Percentiles rank a stretch among this genome's conserved stretches.
phyloP scores from a whole-genome alignment of 2,329 filamentous ascomycete genomes.

The Knoxdaviesia proteae region DNA sequence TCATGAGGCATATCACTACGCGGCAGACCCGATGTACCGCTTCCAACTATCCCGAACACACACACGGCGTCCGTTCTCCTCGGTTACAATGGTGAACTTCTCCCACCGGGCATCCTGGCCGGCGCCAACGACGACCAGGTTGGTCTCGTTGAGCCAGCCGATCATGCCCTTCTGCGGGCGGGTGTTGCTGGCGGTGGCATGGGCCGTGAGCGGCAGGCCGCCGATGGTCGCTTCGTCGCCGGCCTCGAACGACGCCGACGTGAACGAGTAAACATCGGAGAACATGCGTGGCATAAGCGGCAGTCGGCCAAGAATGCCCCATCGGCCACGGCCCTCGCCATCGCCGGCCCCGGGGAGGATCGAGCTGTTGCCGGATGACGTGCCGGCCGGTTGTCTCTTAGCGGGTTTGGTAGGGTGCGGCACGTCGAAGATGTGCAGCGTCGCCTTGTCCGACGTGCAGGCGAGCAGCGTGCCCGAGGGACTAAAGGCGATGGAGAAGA shows the following conservation, averaged over 20 bases:
- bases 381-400: constrained; percentile 4
- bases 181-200: constrained; percentile 25
- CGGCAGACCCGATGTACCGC: constrained; percentile 38
- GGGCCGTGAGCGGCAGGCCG: constrained; percentile 20
- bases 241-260: constrained; percentile 61
- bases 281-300: constrained; percentile 73
- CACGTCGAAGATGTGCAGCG: constrained; percentile 82
- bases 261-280: constrained; percentile 74
- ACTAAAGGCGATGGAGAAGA: constrained; percentile 77
- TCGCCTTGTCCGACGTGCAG: constrained; percentile 91
- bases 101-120: constrained; percentile 74
- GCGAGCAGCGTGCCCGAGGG: constrained; percentile 63
- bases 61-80: constrained; percentile 43
- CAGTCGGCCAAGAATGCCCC: constrained; percentile 67
- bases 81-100: constrained; percentile 54
- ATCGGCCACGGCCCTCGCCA: constrained; percentile 44
- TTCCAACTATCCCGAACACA: constrained; percentile 65
- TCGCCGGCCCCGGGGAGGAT: constrained; percentile 15
- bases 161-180: constrained; percentile 62
- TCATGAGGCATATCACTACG: constrained; percentile 1
- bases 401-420: constrained; percentile 29
- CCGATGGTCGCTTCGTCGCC: constrained; percentile 45
- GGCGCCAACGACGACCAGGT: constrained; percentile 56
- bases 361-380: constrained; percentile 12
- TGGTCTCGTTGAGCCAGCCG: constrained; percentile 62